Percentiles rank a stretch among this genome's conserved stretches.
These are phyloP conservation scores for Cucumis melo DNA, from an alignment of 306 rosid genomes.

Conservation along the genomic window DNA sequence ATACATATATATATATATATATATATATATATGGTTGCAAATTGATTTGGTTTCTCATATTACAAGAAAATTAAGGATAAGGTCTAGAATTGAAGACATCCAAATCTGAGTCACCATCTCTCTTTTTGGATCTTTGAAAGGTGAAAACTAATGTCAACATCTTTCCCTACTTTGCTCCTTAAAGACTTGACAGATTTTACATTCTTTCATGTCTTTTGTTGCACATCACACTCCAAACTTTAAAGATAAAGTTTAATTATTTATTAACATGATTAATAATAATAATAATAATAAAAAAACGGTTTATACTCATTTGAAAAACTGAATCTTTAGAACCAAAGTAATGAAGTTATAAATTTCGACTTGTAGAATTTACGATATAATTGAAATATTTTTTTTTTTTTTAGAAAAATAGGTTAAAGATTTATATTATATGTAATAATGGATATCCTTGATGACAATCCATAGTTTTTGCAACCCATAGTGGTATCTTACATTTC, in stretches of 20 bases:
- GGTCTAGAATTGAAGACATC: conserved; percentile 7
- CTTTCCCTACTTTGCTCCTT: background rate
- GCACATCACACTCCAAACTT: background rate
- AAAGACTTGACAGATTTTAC: conserved; percentile 4
- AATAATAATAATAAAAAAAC: too few relatives aligned
- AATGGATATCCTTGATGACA: background rate
- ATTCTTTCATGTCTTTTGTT: background rate
- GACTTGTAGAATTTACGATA: too few relatives aligned
- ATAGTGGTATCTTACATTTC: background rate
- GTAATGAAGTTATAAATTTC: too few relatives aligned
- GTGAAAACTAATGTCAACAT: background rate
- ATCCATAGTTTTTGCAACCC: background rate
- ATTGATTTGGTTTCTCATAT: conserved; percentile 3
- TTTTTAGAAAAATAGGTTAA: background rate
- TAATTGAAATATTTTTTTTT: too few relatives aligned
- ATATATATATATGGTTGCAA: background rate
- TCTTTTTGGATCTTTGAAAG: background rate
- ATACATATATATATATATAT: background rate
- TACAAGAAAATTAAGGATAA: conserved; percentile 5
- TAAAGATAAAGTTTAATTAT: background rate
- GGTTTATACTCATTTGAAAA: too few relatives aligned
- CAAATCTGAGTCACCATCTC: conserved; percentile 9
- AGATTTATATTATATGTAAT: background rate
- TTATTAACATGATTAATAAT: background rate
- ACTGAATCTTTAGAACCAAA: too few relatives aligned